These are phyloP conservation scores for Paecilomyces variotii DNA, from an alignment of 2,329 filamentous ascomycete genomes.

Conservation along the genomic window DNA sequence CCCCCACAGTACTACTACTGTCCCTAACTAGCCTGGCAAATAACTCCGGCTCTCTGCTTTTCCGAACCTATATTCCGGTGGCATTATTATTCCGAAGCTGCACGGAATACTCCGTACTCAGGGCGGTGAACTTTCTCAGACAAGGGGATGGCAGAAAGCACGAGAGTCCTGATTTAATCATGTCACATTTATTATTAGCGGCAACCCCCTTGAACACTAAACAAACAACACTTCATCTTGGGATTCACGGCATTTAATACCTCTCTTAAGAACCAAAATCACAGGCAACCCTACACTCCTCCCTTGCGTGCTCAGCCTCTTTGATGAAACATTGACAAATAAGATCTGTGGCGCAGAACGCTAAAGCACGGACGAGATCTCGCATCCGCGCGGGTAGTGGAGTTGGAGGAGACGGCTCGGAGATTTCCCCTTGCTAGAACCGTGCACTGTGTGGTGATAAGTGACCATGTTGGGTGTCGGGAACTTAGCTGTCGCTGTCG, in stretches of 20 bases:
- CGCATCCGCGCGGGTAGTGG: background rate
- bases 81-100: background rate
- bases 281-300: background rate
- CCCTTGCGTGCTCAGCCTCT: background rate
- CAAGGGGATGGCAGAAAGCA: background rate
- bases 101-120: background rate
- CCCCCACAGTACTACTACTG: background rate
- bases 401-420: background rate
- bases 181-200: background rate
- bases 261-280: background rate
- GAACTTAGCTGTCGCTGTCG: background rate
- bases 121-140: background rate
- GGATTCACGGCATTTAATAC: background rate
- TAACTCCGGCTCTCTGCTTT: background rate
- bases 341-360: background rate
- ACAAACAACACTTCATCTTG: background rate
- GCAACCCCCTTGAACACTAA: background rate
- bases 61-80: background rate
- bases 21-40: background rate
- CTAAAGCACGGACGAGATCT: background rate
- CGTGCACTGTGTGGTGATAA: background rate
- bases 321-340: background rate
- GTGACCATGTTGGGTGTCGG: no score
- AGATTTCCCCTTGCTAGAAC: background rate
- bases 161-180: background rate